phyloP scores from a whole-genome alignment of 2,329 filamentous ascomycete species.

The Alternaria ventricosa region DNA sequence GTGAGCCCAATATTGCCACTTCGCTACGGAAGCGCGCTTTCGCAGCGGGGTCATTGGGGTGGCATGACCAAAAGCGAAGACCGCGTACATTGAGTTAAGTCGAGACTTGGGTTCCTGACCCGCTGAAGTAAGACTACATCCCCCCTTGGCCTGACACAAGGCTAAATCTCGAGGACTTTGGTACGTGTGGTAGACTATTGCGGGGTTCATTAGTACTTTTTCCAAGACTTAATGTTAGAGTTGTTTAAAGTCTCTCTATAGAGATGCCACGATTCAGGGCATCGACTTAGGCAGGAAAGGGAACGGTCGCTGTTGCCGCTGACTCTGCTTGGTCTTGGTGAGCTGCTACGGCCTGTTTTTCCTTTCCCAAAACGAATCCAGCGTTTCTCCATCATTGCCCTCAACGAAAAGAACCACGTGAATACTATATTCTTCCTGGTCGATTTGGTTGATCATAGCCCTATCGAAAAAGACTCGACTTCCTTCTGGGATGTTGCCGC shows the following conservation, averaged over 20 bases:
- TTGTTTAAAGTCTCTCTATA: not conserved
- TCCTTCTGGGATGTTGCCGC: constrained; percentile 3
- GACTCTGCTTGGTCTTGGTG: too few species aligned
- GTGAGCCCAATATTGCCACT: not conserved
- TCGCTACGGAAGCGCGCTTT: not conserved
- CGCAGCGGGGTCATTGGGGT: too few species aligned
- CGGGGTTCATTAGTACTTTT: not conserved
- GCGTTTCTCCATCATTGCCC: too few species aligned
- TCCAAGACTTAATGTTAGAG: not conserved
- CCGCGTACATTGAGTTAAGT: not conserved
- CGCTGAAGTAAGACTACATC: too few species aligned
- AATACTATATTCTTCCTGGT: not conserved
- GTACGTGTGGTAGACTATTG: not conserved
- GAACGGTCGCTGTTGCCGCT: too few species aligned
- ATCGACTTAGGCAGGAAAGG: too few species aligned
- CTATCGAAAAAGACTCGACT: constrained; percentile 2
- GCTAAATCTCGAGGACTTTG: not conserved
- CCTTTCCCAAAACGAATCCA: too few species aligned
- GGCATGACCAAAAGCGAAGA: not conserved
- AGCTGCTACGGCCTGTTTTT: too few species aligned
- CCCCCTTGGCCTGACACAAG: not conserved
- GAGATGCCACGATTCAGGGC: too few species aligned
- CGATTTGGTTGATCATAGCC: constrained; percentile 1
- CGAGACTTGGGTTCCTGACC: not conserved
- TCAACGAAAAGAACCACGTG: too few species aligned